phyloP scores from a whole-genome alignment of 139 green algal species.

The Diplosphaera chodatii region DNA sequence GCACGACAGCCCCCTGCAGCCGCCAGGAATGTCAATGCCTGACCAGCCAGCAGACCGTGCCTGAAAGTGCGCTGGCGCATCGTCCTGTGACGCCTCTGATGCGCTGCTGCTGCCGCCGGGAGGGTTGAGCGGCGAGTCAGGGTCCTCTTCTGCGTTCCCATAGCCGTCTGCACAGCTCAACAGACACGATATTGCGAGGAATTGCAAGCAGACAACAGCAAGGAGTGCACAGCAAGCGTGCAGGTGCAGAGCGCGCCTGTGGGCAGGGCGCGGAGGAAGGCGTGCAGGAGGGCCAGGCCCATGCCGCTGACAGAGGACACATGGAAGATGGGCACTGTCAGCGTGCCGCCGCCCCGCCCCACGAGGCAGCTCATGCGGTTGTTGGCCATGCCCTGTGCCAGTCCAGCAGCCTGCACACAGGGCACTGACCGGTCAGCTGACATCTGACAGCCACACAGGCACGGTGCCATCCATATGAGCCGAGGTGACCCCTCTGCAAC shows the following conservation, averaged over 20 bases:
- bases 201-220: no score
- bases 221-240: no score
- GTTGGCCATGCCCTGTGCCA: constrained; percentile 2
- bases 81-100: background rate
- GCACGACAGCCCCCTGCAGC: no score
- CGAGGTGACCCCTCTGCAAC: no score
- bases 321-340: constrained; percentile 55
- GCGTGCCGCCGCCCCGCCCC: background rate
- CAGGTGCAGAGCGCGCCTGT: background rate
- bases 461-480: no score
- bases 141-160: background rate
- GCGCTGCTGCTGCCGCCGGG: background rate
- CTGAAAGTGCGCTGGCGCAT: background rate
- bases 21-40: no score
- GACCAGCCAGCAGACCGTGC: background rate
- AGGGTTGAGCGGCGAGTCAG: background rate
- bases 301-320: constrained; percentile 53
- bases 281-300: constrained; percentile 61
- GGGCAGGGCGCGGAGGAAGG: constrained; percentile 41
- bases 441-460: no score
- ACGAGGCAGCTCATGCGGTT: constrained; percentile 5
- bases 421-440: background rate
- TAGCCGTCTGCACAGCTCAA: no score
- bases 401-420: constrained; percentile 5
- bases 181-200: no score